These are phyloP conservation scores for Colletotrichum musae DNA, from an alignment of 2,329 filamentous ascomycete species.

Conservation along the genomic window DNA sequence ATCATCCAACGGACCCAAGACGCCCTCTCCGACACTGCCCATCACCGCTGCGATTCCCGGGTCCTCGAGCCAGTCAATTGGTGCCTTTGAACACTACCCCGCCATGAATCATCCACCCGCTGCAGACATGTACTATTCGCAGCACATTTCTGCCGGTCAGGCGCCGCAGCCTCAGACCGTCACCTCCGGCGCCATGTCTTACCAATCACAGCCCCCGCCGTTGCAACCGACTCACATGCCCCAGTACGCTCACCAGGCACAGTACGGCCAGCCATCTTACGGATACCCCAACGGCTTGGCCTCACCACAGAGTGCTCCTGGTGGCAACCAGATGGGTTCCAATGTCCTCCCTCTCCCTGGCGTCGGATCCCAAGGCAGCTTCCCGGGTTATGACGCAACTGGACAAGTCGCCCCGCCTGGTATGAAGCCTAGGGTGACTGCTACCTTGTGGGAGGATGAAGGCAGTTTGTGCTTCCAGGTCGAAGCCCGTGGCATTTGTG, in stretches of 20 bases:
- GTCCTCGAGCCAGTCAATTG: conserved; percentile 54
- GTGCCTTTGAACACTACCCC: conserved; percentile 60
- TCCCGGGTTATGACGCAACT: conserved; percentile 81
- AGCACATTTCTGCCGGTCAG: conserved; percentile 84
- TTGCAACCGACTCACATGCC: conserved; percentile 77
- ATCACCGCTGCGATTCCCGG: conserved; percentile 61
- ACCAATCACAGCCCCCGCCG: conserved; percentile 83
- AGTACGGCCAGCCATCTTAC: conserved; percentile 73
- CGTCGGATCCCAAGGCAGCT: conserved; percentile 64
- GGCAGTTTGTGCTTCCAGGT: conserved; percentile 98
- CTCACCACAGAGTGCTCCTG: conserved; percentile 80
- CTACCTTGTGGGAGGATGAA: conserved; percentile 98
- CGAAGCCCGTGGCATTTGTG: conserved; percentile 95
- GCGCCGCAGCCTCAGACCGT: conserved; percentile 82
- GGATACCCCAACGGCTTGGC: conserved; percentile 83
- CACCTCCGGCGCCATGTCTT: conserved; percentile 80
- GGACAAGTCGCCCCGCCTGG: conserved; percentile 93
- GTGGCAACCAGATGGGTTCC: conserved; percentile 77
- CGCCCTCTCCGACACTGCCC: conserved; percentile 79
- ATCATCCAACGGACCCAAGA: conserved; percentile 78
- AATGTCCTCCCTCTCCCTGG: conserved; percentile 81
- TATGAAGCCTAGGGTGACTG: conserved; percentile 96
- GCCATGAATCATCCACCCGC: conserved; percentile 84
- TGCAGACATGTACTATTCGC: conserved; percentile 88
- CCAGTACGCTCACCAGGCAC: conserved; percentile 75